Conservation (phyloP, 805 yeast genomes). For the Cyberlindnera xishuangbannaensis region DNA sequence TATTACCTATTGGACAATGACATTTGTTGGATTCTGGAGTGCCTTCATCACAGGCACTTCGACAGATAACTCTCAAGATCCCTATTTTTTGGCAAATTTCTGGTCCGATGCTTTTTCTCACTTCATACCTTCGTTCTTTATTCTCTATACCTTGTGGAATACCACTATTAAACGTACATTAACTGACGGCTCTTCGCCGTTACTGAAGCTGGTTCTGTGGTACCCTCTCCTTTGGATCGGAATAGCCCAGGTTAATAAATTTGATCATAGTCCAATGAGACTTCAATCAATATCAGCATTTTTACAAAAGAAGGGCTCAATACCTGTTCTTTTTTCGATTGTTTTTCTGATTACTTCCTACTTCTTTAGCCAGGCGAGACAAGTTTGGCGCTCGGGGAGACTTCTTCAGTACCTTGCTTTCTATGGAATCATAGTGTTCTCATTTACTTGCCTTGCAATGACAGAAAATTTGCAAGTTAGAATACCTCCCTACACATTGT, state of each 20-base stretch:
- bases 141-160: conserved; percentile 65
- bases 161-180: conserved; percentile 48
- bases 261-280: conserved; percentile 85
- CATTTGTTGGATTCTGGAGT: conserved; percentile 78
- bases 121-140: conserved; percentile 67
- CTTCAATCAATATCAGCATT: conserved; percentile 70
- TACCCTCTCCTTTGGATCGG: conserved; percentile 83
- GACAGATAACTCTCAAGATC: conserved; percentile 45
- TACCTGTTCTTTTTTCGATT: conserved; percentile 53
- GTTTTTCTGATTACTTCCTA: conserved; percentile 41
- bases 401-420: conserved; percentile 52
- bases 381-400: conserved; percentile 73
- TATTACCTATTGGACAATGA: conserved; percentile 59
- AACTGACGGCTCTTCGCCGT: conserved; percentile 35
- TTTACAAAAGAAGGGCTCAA: conserved; percentile 69
- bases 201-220: conserved; percentile 46
- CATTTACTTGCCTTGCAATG: conserved; percentile 38
- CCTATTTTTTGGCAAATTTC: conserved; percentile 51
- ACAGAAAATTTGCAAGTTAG: conserved; percentile 70
- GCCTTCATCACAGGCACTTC: conserved; percentile 79
- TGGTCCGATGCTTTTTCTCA: conserved; percentile 69
- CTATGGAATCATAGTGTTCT: conserved; percentile 42
- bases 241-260: conserved; percentile 76
- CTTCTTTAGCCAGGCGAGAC: conserved; percentile 67
- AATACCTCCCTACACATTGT: conserved; percentile 78